Percentiles rank a stretch among this genome's conserved stretches.
Evolutionary conservation across 2,329 filamentous ascomycete species (phyloP).

Genomic region (Ambrosiella beaveri): DNA sequence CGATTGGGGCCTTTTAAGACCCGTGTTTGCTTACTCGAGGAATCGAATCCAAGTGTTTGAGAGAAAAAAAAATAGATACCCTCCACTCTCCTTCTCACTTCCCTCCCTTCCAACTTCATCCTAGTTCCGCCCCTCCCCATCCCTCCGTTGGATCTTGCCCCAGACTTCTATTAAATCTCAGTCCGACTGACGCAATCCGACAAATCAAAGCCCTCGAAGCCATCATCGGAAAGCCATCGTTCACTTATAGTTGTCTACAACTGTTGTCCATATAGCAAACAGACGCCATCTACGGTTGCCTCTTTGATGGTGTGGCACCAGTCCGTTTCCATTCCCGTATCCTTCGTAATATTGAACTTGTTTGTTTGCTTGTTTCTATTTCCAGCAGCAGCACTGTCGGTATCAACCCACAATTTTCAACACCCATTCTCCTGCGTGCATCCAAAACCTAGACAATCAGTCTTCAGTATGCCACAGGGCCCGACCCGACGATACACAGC

Average conservation of each 20-base stretch:
- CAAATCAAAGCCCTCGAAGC: neutral
- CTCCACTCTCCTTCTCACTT: neutral
- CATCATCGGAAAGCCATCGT: too few species aligned
- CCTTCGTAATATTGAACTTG: neutral
- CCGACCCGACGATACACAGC: neutral
- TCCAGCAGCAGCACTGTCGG: neutral
- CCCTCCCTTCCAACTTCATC: neutral
- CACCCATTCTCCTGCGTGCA: too few species aligned
- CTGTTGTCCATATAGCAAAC: too few species aligned
- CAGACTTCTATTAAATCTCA: neutral
- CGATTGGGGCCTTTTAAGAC: neutral
- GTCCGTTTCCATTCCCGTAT: neutral
- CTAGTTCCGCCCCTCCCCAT: neutral
- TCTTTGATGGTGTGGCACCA: neutral
- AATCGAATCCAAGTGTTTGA: neutral
- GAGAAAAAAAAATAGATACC: neutral
- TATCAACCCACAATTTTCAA: neutral
- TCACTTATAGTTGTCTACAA: too few species aligned
- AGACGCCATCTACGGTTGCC: neutral
- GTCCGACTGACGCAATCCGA: too few species aligned
- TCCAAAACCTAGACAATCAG: too few species aligned
- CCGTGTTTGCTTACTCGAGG: neutral
- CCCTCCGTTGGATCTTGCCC: neutral
- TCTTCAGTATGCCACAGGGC: too few species aligned
- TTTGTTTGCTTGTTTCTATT: neutral